Evolutionary conservation across 2,329 filamentous ascomycete genomes (phyloP).

Genomic region (Xylaria sp.): DNA sequence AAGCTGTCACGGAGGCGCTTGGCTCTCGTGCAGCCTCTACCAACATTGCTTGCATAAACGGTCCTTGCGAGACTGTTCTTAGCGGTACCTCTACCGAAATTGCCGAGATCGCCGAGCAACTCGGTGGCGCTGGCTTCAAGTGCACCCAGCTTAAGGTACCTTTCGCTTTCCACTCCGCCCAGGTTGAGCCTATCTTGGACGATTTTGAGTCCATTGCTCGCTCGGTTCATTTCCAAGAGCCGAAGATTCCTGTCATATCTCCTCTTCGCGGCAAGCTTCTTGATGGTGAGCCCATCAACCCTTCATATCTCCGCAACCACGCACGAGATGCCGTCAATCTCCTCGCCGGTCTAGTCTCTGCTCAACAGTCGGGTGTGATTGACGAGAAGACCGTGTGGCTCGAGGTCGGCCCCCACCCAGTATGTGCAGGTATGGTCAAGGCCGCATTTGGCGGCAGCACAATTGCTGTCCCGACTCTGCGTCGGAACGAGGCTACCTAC

Average conservation of each 20-base stretch:
- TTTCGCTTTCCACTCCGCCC: slow-evolving; percentile 68
- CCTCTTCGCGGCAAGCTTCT: slow-evolving; percentile 66
- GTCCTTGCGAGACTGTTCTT: slow-evolving; percentile 75
- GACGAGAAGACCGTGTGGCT: slow-evolving; percentile 71
- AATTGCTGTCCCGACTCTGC: slow-evolving; percentile 61
- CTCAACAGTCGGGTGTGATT: slow-evolving; percentile 60
- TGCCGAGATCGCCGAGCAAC: slow-evolving; percentile 40
- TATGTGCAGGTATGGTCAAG: slow-evolving; percentile 70
- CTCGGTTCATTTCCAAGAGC: slow-evolving; percentile 57
- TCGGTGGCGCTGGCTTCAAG: slow-evolving; percentile 59
- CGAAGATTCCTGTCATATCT: slow-evolving; percentile 66
- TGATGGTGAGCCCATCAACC: slow-evolving; percentile 58
- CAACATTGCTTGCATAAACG: slow-evolving; percentile 73
- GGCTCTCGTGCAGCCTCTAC: slow-evolving; percentile 43
- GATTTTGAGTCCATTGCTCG: slow-evolving; percentile 59
- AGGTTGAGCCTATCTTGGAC: slow-evolving; percentile 65
- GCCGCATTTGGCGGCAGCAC: slow-evolving; percentile 59
- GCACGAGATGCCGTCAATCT: slow-evolving; percentile 73
- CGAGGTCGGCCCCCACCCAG: slow-evolving; percentile 74
- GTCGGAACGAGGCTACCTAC: slow-evolving; percentile 65
- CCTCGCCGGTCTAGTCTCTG: slow-evolving; percentile 61
- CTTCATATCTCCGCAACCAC: slow-evolving; percentile 66
- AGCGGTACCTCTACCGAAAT: slow-evolving; percentile 51
- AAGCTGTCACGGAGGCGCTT: slow-evolving; percentile 57
- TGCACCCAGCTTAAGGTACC: slow-evolving; percentile 65